Percentiles rank a stretch among this genome's conserved stretches.
phyloP scores from a whole-genome alignment of 2,329 filamentous ascomycete species.

The Hansfordia pulvinata region DNA sequence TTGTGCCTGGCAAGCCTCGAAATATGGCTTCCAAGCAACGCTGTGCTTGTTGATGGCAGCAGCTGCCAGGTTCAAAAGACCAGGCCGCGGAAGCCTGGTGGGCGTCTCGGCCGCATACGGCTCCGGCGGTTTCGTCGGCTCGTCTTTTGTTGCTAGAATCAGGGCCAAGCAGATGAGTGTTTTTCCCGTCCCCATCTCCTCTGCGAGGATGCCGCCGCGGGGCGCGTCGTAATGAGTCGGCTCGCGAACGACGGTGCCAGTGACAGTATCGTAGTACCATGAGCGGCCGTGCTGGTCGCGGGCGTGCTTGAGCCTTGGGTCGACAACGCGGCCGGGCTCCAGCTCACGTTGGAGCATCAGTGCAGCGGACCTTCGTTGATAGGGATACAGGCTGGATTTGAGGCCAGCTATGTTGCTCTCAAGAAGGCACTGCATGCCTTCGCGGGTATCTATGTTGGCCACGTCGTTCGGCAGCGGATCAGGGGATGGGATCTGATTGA shows the following conservation, averaged over 20 bases:
- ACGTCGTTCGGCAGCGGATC: constrained; percentile 37
- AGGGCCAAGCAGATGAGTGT: constrained; percentile 73
- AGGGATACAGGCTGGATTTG: constrained; percentile 54
- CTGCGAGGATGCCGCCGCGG: constrained; percentile 64
- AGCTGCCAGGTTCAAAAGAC: constrained; percentile 66
- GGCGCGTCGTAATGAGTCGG: constrained; percentile 61
- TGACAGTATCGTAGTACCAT: constrained; percentile 61
- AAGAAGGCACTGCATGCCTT: constrained; percentile 42
- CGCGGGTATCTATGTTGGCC: constrained; percentile 31
- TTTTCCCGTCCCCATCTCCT: constrained; percentile 76
- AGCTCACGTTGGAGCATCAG: constrained; percentile 74
- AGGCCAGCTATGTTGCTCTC: constrained; percentile 40
- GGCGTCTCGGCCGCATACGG: constrained; percentile 32
- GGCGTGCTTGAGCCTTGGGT: constrained; percentile 55
- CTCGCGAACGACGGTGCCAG: constrained; percentile 47
- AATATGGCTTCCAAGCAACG: constrained; percentile 56
- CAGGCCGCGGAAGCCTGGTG: constrained; percentile 31
- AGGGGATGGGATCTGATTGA: constrained; percentile 62
- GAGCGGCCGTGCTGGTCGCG: constrained; percentile 42
- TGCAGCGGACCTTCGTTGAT: constrained; percentile 69
- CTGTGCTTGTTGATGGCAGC: constrained; percentile 51
- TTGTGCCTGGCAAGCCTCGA: constrained; percentile 34
- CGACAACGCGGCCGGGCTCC: constrained; percentile 48
- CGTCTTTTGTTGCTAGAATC: constrained; percentile 60
- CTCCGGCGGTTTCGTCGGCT: constrained; percentile 51